Base-by-base conservation (phyloP, 1,284 basidiomycete genomes). In the Mycena citricolor region DNA sequence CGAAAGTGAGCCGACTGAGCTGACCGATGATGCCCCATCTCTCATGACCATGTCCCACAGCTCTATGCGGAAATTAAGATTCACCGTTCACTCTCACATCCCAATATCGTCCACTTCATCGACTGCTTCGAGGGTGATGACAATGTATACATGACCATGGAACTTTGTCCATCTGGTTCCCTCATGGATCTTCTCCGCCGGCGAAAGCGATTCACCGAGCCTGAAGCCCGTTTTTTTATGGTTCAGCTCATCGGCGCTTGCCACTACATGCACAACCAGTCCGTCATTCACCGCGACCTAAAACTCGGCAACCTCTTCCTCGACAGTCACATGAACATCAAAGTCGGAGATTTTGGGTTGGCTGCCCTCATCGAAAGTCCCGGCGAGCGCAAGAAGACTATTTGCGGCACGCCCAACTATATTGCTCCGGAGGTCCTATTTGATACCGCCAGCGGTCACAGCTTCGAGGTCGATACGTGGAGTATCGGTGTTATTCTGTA, bases 31-130 rank as follows among this genome's bases (percentile, higher is more conserved):
- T 42, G 6, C 12, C 4, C 19, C 2, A 35, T 24, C 14, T n/a
- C 37, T 42, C 13, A 56, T 20, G 23, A 16, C 8, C 33, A 30
- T 38, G 8, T 32, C 20, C 25, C 20, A 25, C 40, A 74, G 94
- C 81, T 98, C 48, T 97, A 95, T 59, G 94, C 94, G 49, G 95
- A 99, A 76, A 98, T 99, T 65, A 97, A 97, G 75, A 94, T 99
- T 44, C 95, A 99, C 67, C 83, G 87, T 50, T 87, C 92, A 16
- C 79, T 98, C 42, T 69, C 83, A 26, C 95, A 99, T 60, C 90
- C 93, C 19, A 94, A 99, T 66, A 90, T 99, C 49, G 94, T 98
- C 50, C 70, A 73, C 14, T 98, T 99, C 63, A 77, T 89, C 45
- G 93, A 97, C 55, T 95, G 93, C 64, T 98, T 98, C 61, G 94